phyloP scores from a whole-genome alignment of 192 early-diverging fungal species.

The Irineochytrium annulatum region DNA sequence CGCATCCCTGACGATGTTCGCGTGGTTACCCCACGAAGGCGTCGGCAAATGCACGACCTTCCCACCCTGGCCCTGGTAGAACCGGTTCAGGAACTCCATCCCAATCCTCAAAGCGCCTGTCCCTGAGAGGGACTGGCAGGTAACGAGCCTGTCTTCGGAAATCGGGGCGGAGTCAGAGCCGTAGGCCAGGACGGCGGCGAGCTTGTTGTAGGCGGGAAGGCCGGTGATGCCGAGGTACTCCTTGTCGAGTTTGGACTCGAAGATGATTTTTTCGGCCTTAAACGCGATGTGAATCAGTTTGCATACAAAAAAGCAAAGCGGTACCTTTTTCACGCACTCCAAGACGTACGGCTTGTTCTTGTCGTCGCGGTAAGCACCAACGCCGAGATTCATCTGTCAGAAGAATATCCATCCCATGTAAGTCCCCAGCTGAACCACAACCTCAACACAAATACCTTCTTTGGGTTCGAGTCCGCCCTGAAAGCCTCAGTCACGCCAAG shows the following conservation, averaged over 20 bases:
- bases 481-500: conserved; percentile 86
- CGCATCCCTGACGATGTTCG: conserved; percentile 84
- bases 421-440: no score
- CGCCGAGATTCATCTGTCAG: conserved; percentile 93
- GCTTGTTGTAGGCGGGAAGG: conserved; percentile 75
- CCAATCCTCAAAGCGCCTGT: conserved; percentile 96
- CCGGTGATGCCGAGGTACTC: conserved; percentile 97
- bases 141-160: conserved; percentile 65
- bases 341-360: conserved; percentile 86
- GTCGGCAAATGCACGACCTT: conserved; percentile 89
- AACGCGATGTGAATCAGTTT: background rate
- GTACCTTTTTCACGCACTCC: conserved; percentile 76
- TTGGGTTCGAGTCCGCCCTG: conserved; percentile 81
- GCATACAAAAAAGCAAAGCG: background rate
- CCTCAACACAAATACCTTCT: no score
- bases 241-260: conserved; percentile 72
- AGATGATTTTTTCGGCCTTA: conserved; percentile 81
- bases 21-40: conserved; percentile 97
- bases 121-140: conserved; percentile 94
- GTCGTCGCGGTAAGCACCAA: conserved; percentile 97
- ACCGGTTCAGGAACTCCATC: conserved; percentile 77
- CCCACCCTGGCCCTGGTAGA: conserved; percentile 64
- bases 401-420: no score
- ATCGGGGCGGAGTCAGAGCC: conserved; percentile 69
- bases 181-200: conserved; percentile 80